Base-by-base conservation (phyloP, 371 early-diverging fungal genomes). In the Quaeritorhiza haematococci region DNA sequence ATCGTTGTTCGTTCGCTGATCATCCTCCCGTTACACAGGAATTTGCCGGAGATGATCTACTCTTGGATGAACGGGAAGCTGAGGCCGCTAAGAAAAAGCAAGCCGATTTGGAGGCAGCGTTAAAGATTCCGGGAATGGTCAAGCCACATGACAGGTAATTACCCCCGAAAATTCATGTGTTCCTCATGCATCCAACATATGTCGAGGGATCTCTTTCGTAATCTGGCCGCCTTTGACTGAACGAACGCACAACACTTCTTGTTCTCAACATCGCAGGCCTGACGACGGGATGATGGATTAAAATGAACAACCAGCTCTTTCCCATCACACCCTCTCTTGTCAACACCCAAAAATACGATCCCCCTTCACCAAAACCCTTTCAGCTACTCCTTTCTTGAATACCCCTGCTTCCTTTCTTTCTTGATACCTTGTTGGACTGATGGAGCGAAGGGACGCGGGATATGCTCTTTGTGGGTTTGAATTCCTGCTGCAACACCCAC, bases 121-220 rank as follows among this genome's bases (percentile, higher is more conserved):
- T 91, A 56, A 64, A 78, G 67, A 86, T 98, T 68, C 98, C 98
- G 19, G 98, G 98, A 52, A 87, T 98, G 85, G 79, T 98, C 56
- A 97, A 97, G 74, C 98, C 98, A 6, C 77, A 85, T 27, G 95
- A 98, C 38, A 33, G 71, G 73, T 69, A 54, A 42, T 53, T 10
- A 47, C 21, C 33, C 10, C 13, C 10, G 33, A 47, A 23, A n/a
- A n/a, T n/a, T n/a, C 21, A 17, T 38, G 17, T 38, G 17, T 38
- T 38, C 17, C 17, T 17, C 17, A 15, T 38, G 21, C 17, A 38
- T 38, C 21, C 17, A 38, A 38, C 41, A 38, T 48, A 23, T 48
- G 48, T 15, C 19, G 10, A 15, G 13, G 13, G 21, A 13, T 48
- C 17, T 13, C 24, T 48, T 48, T 38, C 19, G 13, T 21, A 13